Conservation (phyloP, 2,329 filamentous ascomycete genomes). For the Fusarium annulatum region DNA sequence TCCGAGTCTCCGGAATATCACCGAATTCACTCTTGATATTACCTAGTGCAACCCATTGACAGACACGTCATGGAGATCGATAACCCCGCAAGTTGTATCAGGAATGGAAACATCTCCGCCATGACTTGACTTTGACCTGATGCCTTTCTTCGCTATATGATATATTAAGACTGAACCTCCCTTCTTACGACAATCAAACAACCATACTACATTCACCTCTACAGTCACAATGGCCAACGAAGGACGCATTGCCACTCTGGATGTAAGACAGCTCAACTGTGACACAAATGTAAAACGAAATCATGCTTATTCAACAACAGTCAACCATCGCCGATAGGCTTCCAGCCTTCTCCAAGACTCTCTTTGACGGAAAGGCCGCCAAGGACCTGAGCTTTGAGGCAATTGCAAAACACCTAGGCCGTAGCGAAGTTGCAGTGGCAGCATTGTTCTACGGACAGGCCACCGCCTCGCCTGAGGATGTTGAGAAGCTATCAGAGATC, state of each 20-base stretch:
- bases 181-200: constrained; percentile 12
- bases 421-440: constrained; percentile 85
- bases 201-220: not conserved
- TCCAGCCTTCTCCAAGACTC: constrained; percentile 74
- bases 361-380: constrained; percentile 78
- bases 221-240: constrained; percentile 39
- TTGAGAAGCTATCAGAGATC: constrained; percentile 71
- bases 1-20: constrained; percentile 47
- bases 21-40: constrained; percentile 35
- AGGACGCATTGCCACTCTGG: constrained; percentile 49
- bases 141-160: not conserved
- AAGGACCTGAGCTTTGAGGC: constrained; percentile 82
- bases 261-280: constrained; percentile 47
- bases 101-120: constrained; percentile 32
- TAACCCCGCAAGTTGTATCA: constrained; percentile 42
- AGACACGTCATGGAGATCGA: constrained; percentile 38
- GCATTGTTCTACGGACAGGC: constrained; percentile 93
- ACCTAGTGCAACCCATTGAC: constrained; percentile 19
- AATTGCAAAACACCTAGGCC: constrained; percentile 78
- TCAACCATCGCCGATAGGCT: constrained; percentile 75
- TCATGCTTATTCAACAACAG: constrained; percentile 53
- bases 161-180: not conserved
- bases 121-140: constrained; percentile 21
- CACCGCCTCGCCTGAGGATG: constrained; percentile 75
- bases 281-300: not conserved